A percentile compares a stretch with the other conserved stretches of the same genome.
Conservation (phyloP, 768 basidiomycete genomes). For the Lactifluus subvellereus region DNA sequence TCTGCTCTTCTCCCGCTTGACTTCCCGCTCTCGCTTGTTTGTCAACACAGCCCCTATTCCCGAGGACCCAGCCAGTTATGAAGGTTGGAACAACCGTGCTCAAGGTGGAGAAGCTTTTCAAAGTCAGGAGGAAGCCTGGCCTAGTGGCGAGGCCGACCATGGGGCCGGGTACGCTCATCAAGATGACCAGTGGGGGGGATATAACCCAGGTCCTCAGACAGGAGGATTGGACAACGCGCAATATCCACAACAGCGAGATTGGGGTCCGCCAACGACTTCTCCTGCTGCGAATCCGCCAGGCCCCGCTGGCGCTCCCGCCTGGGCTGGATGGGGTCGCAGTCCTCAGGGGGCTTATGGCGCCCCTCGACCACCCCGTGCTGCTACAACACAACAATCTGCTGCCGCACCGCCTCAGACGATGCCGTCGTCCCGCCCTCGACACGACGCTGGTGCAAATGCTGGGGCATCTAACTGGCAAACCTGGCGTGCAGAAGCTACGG, state of each 20-base stretch:
- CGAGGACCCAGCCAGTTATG: constrained; percentile 10
- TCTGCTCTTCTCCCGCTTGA: constrained; percentile 6
- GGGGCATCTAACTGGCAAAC: constrained; percentile 13
- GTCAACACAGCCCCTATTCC: constrained; percentile 17
- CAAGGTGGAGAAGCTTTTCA: constrained; percentile 1
- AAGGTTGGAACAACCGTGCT: background rate
- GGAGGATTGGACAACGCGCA: background rate
- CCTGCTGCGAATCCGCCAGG: background rate
- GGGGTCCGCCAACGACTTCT: background rate
- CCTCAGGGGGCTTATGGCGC: constrained; percentile 2
- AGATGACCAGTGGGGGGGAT: constrained; percentile 3
- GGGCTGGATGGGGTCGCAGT: background rate
- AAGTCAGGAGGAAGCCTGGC: background rate
- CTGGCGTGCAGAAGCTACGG: constrained; percentile 19
- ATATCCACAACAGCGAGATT: constrained; percentile 15
- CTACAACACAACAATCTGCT: background rate
- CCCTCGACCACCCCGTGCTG: background rate
- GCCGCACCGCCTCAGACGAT: constrained; percentile 1
- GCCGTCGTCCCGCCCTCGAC: background rate
- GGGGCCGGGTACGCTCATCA: background rate
- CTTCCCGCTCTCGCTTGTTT: background rate
- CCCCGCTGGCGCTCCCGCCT: constrained; percentile 2
- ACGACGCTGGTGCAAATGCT: background rate
- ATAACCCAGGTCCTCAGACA: constrained; percentile 6
- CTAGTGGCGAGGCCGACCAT: constrained; percentile 1